These are phyloP conservation scores for Aspergillus fischeri DNA, from an alignment of 2,329 filamentous ascomycete genomes.

Conservation along the genomic window DNA sequence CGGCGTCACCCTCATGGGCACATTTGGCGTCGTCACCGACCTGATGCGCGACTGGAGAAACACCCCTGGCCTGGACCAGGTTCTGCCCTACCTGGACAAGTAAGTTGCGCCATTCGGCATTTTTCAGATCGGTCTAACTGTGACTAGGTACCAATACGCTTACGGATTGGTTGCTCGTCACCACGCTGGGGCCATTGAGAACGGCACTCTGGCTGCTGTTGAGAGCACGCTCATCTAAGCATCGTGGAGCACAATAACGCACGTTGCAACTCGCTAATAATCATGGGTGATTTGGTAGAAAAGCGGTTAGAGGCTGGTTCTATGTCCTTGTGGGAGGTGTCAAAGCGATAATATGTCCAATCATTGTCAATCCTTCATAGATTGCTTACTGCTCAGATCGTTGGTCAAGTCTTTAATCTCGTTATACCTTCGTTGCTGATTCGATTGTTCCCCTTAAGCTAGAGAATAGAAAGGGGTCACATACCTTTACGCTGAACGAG, in stretches of 20 bases:
- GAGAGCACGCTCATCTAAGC: constrained; percentile 36
- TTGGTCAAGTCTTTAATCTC: too few relatives aligned
- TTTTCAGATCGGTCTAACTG: neutral
- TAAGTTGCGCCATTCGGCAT: constrained; percentile 2
- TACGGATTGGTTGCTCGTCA: constrained; percentile 62
- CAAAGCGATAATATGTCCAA: too few relatives aligned
- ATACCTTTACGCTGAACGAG: neutral
- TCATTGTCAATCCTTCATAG: too few relatives aligned
- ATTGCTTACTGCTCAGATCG: too few relatives aligned
- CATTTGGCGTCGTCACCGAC: constrained; percentile 63
- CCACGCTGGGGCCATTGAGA: constrained; percentile 57
- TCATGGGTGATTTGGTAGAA: too few relatives aligned
- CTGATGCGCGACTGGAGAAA: constrained; percentile 68
- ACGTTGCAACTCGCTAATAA: too few relatives aligned
- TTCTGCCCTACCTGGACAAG: constrained; percentile 62
- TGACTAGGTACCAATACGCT: constrained; percentile 44
- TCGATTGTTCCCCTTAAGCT: neutral
- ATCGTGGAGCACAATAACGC: too few relatives aligned
- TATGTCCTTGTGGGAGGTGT: too few relatives aligned
- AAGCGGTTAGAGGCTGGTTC: too few relatives aligned
- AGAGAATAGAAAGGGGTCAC: too few relatives aligned
- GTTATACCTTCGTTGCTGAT: neutral
- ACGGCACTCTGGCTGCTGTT: constrained; percentile 56
- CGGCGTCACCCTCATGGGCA: constrained; percentile 52
- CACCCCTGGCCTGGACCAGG: constrained; percentile 50